Evolutionary conservation across 78 protist species (phyloP), one percentile per base, ranked within the genome.

Genomic region (Tieghemostelium lacteum): DNA sequence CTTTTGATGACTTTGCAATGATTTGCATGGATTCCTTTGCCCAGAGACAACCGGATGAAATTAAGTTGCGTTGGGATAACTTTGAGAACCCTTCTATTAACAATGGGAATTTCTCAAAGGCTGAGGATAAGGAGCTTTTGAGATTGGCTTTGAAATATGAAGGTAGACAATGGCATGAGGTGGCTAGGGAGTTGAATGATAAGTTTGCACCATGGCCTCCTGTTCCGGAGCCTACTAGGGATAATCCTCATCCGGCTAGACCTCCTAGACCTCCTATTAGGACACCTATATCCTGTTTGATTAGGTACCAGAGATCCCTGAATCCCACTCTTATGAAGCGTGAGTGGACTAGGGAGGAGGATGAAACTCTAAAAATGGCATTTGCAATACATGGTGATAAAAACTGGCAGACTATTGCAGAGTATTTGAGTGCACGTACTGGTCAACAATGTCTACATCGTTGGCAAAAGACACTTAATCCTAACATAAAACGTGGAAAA

Each of bases 371-470:
- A 2, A 28, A 20, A 1, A 16, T 42, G 14, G 73, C 61, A 7
- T 45, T n/a, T 37, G 34, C 37, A 28, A 39, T 5, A 5, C 16
- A 24, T 19, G 88, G 89, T 28, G 94, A 76, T 20, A 88, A 39
- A 31, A 73, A 75, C 45, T 76, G 88, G 91, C 75, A 69, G 29
- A 17, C 16, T 6, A 63, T 88, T 28, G 65, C 88, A 0, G 88
- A 78, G 31, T 45, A 64, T 22, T 28, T 88, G n/a, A 75, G 45
- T 3, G 88, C 88, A 24, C 50, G 94, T 34, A 88, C 86, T 0
- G 88, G 94, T 19, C 94, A 88, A 19, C 94, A 88, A 36, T 88
- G 94, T 72, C 52, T 88, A 2, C 94, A 88, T 71, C 77, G 94
- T 33, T 88, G 94, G 94, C 75, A 71, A 40, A 88, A 88, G 67